A percentile compares a stretch with the other conserved stretches of the same genome.
Evolutionary conservation across 345 rosid species (phyloP).

Genomic region (Aegle marmelos): DNA sequence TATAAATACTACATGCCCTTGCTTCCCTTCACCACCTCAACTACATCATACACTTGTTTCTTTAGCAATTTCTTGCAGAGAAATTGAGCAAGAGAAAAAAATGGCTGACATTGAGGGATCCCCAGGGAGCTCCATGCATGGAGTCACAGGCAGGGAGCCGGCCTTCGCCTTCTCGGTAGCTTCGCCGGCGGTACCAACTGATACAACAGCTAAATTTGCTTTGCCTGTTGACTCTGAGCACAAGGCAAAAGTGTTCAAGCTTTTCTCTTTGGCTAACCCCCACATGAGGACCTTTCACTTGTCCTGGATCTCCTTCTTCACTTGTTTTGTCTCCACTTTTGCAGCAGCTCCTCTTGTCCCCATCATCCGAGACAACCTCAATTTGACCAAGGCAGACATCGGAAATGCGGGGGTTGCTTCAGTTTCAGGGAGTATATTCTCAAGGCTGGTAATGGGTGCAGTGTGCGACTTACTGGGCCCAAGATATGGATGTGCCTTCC

Average conservation of each 20-base stretch:
- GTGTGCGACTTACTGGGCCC: conserved; percentile 82
- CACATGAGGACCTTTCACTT: conserved; percentile 92
- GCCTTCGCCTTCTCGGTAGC: conserved; percentile 60
- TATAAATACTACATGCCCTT: conserved; percentile 31
- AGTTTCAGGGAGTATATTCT: conserved; percentile 84
- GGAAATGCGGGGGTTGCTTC: conserved; percentile 95
- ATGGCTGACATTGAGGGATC: conserved; percentile 53
- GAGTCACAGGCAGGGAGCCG: conserved; percentile 69
- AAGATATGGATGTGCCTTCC: conserved; percentile 80
- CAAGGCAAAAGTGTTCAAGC: conserved; percentile 71
- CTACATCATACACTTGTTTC: not conserved
- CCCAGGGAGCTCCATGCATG: conserved; percentile 84
- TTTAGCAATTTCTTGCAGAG: not conserved
- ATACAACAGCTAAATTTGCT: conserved; percentile 55
- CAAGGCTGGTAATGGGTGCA: conserved; percentile 93
- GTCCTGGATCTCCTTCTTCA: conserved; percentile 90
- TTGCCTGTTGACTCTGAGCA: conserved; percentile 86
- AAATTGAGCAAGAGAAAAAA: not conserved
- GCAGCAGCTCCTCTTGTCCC: conserved; percentile 95
- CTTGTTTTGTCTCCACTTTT: conserved; percentile 82
- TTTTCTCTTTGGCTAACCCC: conserved; percentile 70
- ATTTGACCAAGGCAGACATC: conserved; percentile 54
- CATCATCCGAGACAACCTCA: conserved; percentile 78
- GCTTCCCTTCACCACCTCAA: conserved; percentile 16
- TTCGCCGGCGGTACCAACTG: conserved; percentile 59